A percentile compares a stretch with the other conserved stretches of the same genome.
Conservation (phyloP, 106 monocot species). For the Platanthera zijinensis region DNA sequence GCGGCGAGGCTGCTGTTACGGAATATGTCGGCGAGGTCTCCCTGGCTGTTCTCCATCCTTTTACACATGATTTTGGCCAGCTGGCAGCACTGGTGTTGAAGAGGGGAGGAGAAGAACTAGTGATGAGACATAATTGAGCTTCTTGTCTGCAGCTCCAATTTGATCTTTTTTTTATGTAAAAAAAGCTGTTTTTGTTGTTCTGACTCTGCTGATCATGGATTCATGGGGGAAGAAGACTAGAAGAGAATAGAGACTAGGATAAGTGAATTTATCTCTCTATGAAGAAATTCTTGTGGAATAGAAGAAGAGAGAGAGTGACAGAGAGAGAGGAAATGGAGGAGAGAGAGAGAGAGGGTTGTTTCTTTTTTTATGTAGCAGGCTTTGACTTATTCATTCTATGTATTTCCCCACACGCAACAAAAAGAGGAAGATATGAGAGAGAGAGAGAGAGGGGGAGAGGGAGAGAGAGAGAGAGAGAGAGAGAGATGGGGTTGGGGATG, state of each 20-base stretch:
- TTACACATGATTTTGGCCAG: slow-evolving; percentile 1
- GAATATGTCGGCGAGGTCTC: slow-evolving; percentile 39
- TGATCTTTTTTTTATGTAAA: too few relatives aligned
- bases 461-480: too few relatives aligned
- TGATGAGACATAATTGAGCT: background rate
- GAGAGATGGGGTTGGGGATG: too few relatives aligned
- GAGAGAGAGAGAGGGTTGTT: background rate
- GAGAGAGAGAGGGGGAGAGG: too few relatives aligned
- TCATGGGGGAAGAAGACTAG: background rate
- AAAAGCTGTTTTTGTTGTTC: background rate
- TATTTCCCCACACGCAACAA: background rate
- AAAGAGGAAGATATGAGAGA: background rate
- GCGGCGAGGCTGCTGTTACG: slow-evolving; percentile 1
- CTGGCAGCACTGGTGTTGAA: background rate
- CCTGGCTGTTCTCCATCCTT: slow-evolving; percentile 22
- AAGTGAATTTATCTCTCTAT: too few relatives aligned
- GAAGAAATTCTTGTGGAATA: background rate
- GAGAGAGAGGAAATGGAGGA: background rate
- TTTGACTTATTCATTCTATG: slow-evolving; percentile 7
- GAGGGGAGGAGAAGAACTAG: background rate
- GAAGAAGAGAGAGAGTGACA: background rate
- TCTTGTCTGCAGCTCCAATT: background rate
- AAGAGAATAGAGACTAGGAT: background rate
- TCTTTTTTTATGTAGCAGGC: background rate
- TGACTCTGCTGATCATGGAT: background rate